A percentile compares a stretch with the other conserved stretches of the same genome.
Evolutionary conservation across 2,329 filamentous ascomycete species (phyloP).

Genomic region (Pseudohalonectria lignicola): DNA sequence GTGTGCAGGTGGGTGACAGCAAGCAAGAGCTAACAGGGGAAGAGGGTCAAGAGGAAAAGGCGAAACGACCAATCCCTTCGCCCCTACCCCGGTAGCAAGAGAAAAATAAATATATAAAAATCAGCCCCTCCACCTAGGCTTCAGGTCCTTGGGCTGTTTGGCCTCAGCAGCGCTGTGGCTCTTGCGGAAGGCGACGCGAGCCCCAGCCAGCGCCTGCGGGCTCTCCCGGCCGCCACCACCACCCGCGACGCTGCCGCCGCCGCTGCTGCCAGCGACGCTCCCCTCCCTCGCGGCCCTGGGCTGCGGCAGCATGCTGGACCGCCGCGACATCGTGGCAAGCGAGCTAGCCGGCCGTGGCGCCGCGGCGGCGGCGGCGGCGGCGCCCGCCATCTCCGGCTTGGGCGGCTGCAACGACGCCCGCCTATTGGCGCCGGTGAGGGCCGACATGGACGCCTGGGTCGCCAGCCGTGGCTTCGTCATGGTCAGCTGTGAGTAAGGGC

Average conservation of each 20-base stretch:
- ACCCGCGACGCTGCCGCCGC: conserved; percentile 18
- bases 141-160: conserved; percentile 26
- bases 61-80: no score
- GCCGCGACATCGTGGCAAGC: conserved; percentile 33
- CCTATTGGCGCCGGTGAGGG: conserved; percentile 30
- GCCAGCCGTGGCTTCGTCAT: conserved; percentile 32
- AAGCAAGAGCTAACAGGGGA: no score
- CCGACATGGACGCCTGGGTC: conserved; percentile 30
- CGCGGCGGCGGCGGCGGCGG: conserved; percentile 10
- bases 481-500: conserved; percentile 33
- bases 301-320: conserved; percentile 43
- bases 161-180: conserved; percentile 17
- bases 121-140: conserved; percentile 38
- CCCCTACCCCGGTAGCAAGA: no score
- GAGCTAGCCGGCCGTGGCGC: conserved; percentile 44
- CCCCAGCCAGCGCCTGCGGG: conserved; percentile 33
- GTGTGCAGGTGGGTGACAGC: no score
- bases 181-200: conserved; percentile 31
- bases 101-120: no score
- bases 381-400: conserved; percentile 15
- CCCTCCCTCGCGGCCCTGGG: conserved; percentile 20
- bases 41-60: no score
- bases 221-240: conserved; percentile 40
- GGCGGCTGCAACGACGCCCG: conserved; percentile 43
- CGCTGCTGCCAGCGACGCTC: neutral